Base-by-base conservation (phyloP, 257 asterid genomes). In the Solanum lycopersicoides region DNA sequence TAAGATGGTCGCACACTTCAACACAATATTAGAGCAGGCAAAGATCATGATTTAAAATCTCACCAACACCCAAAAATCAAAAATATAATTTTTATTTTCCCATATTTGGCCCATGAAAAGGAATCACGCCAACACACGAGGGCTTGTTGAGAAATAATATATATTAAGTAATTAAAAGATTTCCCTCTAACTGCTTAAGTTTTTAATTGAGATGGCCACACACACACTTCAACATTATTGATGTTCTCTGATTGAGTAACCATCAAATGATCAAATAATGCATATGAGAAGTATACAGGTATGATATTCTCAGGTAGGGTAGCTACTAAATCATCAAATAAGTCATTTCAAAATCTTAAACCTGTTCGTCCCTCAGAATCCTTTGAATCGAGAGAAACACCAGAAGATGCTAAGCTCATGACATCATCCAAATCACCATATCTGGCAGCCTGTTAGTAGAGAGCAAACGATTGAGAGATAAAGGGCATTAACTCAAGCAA, bases 311-410 rank as follows among this genome's bases (percentile, higher is more conserved):
- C 66, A 18, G 28, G 3, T 50, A 82, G 32, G 42, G 21, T 50
- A 28, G 25, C 84, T 45, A 79, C n/a, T 18, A 79, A 80, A 80
- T 80, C 84, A 80, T 80, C 30, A 15, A 59, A 3, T 14, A 72
- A 63, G 66, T 44, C 53, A 50, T 37, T 13, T 30, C 3, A 60
- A 84, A 13, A 84, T 20, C 41, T 86, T 72, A 68, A 86, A 95
- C 98, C 98, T 92, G 98, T 94, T 76, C 96, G 93, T 83, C 98
- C 98, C 89, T 93, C 95, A 14, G 95, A 91, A 90, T 95, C 98
- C 92, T 91, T 94, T 23, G 97, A 92, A 91, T 93, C 90, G 65
- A 95, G 89, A 83, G 98, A 88, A 87, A 94, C 91, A 32, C 98
- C 98, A 76, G 89, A 44, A 63, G 97, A 90, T 77, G 92, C 93